These are phyloP conservation scores for Podospora didyma DNA, from an alignment of 495 filamentous ascomycete genomes.

Conservation along the genomic window DNA sequence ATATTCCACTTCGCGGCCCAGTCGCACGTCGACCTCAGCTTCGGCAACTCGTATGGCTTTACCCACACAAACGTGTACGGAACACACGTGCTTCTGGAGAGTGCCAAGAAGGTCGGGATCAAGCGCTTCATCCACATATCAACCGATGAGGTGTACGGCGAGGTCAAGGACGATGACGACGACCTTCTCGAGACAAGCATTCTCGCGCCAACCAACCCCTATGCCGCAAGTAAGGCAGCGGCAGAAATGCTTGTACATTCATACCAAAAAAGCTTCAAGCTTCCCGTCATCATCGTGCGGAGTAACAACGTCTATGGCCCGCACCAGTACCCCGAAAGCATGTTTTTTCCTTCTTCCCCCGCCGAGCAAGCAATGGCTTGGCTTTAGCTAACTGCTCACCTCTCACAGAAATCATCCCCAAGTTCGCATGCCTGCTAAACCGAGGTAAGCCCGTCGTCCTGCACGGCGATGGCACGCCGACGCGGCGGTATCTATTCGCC, in stretches of 20 bases:
- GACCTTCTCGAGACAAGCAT: slow-evolving; percentile 59
- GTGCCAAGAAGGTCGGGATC: slow-evolving; percentile 58
- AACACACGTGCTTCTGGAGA: slow-evolving; percentile 68
- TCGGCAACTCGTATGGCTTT: slow-evolving; percentile 68
- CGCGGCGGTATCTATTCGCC: slow-evolving; percentile 65
- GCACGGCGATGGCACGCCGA: slow-evolving; percentile 66
- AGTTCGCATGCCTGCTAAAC: slow-evolving; percentile 63
- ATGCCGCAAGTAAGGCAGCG: slow-evolving; percentile 72
- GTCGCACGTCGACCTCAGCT: slow-evolving; percentile 69
- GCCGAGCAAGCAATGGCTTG: not conserved
- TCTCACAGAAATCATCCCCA: slow-evolving; percentile 65
- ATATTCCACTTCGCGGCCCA: slow-evolving; percentile 75
- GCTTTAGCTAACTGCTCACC: not conserved
- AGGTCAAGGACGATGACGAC: slow-evolving; percentile 58
- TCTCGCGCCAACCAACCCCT: slow-evolving; percentile 70
- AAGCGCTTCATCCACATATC: slow-evolving; percentile 67
- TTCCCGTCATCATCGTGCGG: slow-evolving; percentile 66
- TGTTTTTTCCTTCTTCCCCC: slow-evolving; percentile 15
- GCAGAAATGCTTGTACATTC: slow-evolving; percentile 78
- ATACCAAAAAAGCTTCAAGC: slow-evolving; percentile 67
- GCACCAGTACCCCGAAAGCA: slow-evolving; percentile 76
- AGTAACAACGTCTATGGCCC: slow-evolving; percentile 80
- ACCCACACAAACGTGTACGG: slow-evolving; percentile 69
- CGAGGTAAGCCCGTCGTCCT: slow-evolving; percentile 55
- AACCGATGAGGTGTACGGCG: slow-evolving; percentile 77